Evolutionary conservation across 768 basidiomycete genomes (phyloP), one percentile per base, ranked within the genome.

Genomic region (Cyclocybe cylindracea): DNA sequence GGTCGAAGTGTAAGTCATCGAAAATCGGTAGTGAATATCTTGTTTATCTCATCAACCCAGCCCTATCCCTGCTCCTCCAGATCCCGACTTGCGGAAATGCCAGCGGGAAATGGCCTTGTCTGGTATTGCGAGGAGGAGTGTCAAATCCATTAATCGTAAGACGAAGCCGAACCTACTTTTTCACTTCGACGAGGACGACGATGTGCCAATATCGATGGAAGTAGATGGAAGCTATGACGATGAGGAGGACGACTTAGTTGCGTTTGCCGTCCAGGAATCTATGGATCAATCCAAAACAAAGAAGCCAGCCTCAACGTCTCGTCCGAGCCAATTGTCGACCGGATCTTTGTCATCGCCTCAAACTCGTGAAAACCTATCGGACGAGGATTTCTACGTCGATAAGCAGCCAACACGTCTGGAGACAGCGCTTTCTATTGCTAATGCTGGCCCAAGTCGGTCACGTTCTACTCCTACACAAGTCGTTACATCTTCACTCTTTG

Each of bases 391-490:
- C 14, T 76, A 66, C 45, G 58, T 42, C 18, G 59, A 63, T 18
- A 51, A 50, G 18, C 69, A 77, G 32, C 77, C 78, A 2, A 84
- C 76, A 16, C 76, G 84, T 14, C 68, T 89, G n/a, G 84, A 85
- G 58, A 86, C 86, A 1, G 84, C 79, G 1, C 66, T 90, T 29
- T 78, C 86, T 8, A 82, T 90, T 39, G 89, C 82, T 13, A 84
- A 84, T 46, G 77, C 85, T 7, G 76, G 76, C 5, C 73, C 75
- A 10, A 65, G 67, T 19, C 66, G 64, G 8, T 39, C 56, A 1
- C 55, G 56, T 7, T 50, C 57, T 11, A 59, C 58, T 13, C 55
- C 55, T 7, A 54, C 54, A 42, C 14, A 38, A 19, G 35, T 34
- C 10, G 32, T 42, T 6, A 19, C 51, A 13, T 43, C 56, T 5